Percentiles rank a stretch among this genome's conserved stretches.
Conservation (phyloP, 2,329 filamentous ascomycete species). For the Lasiodiplodia sp. region DNA sequence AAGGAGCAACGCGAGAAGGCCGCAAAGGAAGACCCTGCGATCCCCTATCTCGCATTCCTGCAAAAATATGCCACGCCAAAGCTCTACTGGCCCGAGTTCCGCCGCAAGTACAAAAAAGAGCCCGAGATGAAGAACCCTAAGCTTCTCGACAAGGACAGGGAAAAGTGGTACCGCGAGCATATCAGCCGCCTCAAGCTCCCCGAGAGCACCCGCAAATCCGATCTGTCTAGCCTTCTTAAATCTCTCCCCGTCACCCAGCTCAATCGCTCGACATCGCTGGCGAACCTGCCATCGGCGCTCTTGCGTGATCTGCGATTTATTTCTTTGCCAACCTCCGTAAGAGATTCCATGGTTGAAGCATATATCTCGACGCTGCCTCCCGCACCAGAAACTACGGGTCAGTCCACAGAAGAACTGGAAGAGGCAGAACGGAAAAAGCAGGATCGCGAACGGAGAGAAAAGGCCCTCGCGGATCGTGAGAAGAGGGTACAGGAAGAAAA, state of each 20-base stretch:
- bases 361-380: constrained; percentile 71
- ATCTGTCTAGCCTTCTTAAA: constrained; percentile 71
- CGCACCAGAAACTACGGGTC: constrained; percentile 57
- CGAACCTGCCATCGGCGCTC: constrained; percentile 67
- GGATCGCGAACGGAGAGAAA: constrained; percentile 62
- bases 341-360: constrained; percentile 71
- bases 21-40: constrained; percentile 81
- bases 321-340: constrained; percentile 65
- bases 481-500: constrained; percentile 69
- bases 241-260: constrained; percentile 65
- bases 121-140: constrained; percentile 76
- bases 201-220: constrained; percentile 70
- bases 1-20: constrained; percentile 76
- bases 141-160: constrained; percentile 70
- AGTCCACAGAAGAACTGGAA: constrained; percentile 60
- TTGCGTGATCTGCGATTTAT: constrained; percentile 74
- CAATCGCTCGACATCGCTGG: constrained; percentile 65
- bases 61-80: constrained; percentile 85
- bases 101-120: constrained; percentile 86
- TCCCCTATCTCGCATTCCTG: constrained; percentile 83
- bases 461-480: constrained; percentile 71
- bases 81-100: constrained; percentile 97
- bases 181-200: constrained; percentile 71
- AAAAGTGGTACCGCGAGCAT: constrained; percentile 81
- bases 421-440: constrained; percentile 49